phyloP scores from a whole-genome alignment of 371 early-diverging fungal species.

The Ordospora colligata region DNA sequence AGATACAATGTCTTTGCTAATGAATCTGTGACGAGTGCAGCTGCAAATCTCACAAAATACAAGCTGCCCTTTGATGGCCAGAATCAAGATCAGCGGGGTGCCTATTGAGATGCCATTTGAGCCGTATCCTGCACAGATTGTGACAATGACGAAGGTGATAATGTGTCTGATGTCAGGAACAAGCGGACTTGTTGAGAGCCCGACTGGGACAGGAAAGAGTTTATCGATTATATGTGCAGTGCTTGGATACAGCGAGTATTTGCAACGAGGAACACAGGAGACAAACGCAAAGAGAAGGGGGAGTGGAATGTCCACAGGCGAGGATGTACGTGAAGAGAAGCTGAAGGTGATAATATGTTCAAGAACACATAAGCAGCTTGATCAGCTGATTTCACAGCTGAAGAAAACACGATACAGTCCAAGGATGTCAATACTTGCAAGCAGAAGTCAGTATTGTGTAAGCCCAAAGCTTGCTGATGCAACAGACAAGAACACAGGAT shows the following conservation, averaged over 20 bases:
- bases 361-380: conserved; percentile 80
- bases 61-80: conserved; percentile 11
- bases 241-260: conserved; percentile 61
- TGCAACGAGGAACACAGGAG: conserved; percentile 16
- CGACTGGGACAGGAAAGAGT: conserved; percentile 67
- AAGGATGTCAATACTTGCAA: conserved; percentile 63
- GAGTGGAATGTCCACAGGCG: neutral
- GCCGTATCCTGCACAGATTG: conserved; percentile 64
- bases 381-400: conserved; percentile 76
- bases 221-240: conserved; percentile 64
- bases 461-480: conserved; percentile 69
- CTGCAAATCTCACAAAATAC: neutral
- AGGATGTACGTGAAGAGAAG: conserved; percentile 21
- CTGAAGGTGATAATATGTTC: conserved; percentile 68
- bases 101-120: conserved; percentile 61
- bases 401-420: conserved; percentile 68
- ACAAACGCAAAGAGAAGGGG: neutral
- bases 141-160: conserved; percentile 63
- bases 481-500: conserved; percentile 62
- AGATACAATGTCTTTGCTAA: neutral
- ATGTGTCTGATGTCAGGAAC: conserved; percentile 55
- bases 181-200: conserved; percentile 65
- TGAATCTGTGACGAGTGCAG: too few relatives aligned
- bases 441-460: conserved; percentile 73
- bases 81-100: conserved; percentile 32